A percentile compares a stretch with the other conserved stretches of the same genome.
These are phyloP conservation scores for Exophiala calicioides DNA, from an alignment of 2,329 filamentous ascomycete species.

Conservation along the genomic window DNA sequence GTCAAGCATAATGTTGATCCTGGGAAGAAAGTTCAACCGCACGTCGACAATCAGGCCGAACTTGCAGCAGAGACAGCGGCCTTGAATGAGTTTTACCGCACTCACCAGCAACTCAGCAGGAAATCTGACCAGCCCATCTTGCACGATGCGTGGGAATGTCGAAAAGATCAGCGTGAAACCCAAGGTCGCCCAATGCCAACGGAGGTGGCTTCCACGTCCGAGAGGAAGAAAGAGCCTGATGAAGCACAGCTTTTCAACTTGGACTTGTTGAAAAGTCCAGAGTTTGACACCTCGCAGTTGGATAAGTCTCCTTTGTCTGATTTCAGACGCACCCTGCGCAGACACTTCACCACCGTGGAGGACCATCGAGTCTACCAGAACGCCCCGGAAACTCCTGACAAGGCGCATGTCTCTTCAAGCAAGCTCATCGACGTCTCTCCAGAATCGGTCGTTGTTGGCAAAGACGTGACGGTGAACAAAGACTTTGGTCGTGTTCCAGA, in stretches of 20 bases:
- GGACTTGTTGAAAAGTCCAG: slow-evolving; percentile 16
- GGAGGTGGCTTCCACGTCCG: neutral
- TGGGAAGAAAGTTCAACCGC: neutral
- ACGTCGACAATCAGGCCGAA: neutral
- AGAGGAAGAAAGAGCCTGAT: slow-evolving; percentile 12
- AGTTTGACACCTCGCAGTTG: slow-evolving; percentile 9
- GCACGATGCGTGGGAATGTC: slow-evolving; percentile 7
- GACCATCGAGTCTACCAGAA: neutral
- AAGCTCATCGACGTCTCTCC: slow-evolving; percentile 25
- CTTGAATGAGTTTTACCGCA: slow-evolving; percentile 18
- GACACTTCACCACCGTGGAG: slow-evolving; percentile 22
- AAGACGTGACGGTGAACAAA: slow-evolving; percentile 2
- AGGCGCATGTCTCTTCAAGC: neutral
- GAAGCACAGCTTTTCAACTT: slow-evolving; percentile 22
- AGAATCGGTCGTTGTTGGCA: slow-evolving; percentile 10
- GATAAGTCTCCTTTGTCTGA: slow-evolving; percentile 12
- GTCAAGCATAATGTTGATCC: slow-evolving; percentile 24
- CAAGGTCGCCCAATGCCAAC: neutral
- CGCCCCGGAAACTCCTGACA: slow-evolving; percentile 1
- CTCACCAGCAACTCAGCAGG: slow-evolving; percentile 10
- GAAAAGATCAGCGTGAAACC: slow-evolving; percentile 2
- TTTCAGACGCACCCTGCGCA: slow-evolving; percentile 22
- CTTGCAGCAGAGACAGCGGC: slow-evolving; percentile 9
- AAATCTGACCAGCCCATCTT: slow-evolving; percentile 2
- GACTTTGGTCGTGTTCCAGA: neutral